Base-by-base conservation (phyloP, 1,284 basidiomycete species). In the Trametes pubescens region DNA sequence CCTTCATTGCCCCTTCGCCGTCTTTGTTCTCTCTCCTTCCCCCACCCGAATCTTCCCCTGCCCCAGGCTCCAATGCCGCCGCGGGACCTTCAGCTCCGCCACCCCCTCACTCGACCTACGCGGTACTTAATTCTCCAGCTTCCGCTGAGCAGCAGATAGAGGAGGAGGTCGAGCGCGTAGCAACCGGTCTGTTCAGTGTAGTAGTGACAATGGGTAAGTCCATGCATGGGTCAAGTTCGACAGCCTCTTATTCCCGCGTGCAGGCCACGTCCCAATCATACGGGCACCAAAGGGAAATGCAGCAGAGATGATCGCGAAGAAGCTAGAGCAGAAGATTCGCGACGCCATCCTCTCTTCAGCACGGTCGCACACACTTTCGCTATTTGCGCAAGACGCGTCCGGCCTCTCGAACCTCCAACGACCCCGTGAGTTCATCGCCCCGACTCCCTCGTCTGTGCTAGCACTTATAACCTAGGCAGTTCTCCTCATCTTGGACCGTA, bases 221-320 rank as follows among this genome's bases (percentile, higher is more conserved):
- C 11, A 16, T 48, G 57, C 35, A 7, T 46, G 21, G 10, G 47
- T 49, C 22, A 22, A 18, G 34, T n/a, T 16, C 10, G 46, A 22
- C 13, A 43, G 21, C n/a, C 35, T 16, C 35, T 40, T 34, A 47
- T 26, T 5, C 4, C 18, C 11, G 9, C 57, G 32, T 34, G 22
- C 48, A 95, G 95, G 94, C 1, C 92, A 94, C 68, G 91, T 98
- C 8, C 98, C 98, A 6, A 93, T 98, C 73, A 99, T 99, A 66
- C 91, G 98, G 35, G 93, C 94, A 64, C 98, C 98, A 4, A 83
- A 92, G 72, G 97, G 97, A 0, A 99, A 99, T 76, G 98, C 98
- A 2, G 97, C 97, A 21, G 98, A 99, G 78, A 98, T 99, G 93
- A 91, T 99, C 2, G 96, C 96, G 1, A 92, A 96, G 76, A 98